Percentiles rank a stretch among this genome's conserved stretches.
These are phyloP conservation scores for Urochloa ruziziensis DNA, from an alignment of 176 grass and related monocot species.

Conservation along the genomic window DNA sequence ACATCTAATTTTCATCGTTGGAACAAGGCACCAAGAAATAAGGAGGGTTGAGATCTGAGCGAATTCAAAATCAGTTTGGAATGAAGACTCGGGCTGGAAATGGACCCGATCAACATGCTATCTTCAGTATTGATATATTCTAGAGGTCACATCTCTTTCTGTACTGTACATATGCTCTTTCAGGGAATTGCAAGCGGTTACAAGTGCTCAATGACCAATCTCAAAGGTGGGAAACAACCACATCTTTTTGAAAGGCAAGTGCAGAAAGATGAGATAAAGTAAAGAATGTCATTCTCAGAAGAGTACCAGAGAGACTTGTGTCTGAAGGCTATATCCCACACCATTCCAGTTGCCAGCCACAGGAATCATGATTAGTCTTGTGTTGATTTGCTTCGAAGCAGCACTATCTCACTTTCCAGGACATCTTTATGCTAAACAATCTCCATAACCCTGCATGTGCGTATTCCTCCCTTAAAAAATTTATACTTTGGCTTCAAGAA, in stretches of 20 bases:
- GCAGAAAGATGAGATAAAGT: neutral
- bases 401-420: conserved; percentile 16
- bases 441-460: conserved; percentile 9
- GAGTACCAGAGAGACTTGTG: conserved; percentile 24
- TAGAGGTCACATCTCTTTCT: neutral
- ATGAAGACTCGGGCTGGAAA: neutral
- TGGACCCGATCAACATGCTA: neutral
- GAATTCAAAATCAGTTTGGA: neutral
- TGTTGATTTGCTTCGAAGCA: conserved; percentile 57
- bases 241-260: neutral
- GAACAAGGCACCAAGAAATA: neutral
- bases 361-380: conserved; percentile 32
- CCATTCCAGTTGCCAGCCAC: conserved; percentile 16
- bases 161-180: neutral
- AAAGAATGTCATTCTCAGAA: neutral
- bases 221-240: neutral
- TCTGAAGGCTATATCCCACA: conserved; percentile 21
- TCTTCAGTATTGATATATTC: neutral
- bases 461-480: neutral
- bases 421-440: conserved; percentile 42
- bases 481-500: neutral
- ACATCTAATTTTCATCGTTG: neutral
- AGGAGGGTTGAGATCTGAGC: neutral
- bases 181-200: neutral
- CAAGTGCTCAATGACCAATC: neutral